Evolutionary conservation across 2,329 filamentous ascomycete genomes (phyloP).

Genomic region (Didymella pinodella): DNA sequence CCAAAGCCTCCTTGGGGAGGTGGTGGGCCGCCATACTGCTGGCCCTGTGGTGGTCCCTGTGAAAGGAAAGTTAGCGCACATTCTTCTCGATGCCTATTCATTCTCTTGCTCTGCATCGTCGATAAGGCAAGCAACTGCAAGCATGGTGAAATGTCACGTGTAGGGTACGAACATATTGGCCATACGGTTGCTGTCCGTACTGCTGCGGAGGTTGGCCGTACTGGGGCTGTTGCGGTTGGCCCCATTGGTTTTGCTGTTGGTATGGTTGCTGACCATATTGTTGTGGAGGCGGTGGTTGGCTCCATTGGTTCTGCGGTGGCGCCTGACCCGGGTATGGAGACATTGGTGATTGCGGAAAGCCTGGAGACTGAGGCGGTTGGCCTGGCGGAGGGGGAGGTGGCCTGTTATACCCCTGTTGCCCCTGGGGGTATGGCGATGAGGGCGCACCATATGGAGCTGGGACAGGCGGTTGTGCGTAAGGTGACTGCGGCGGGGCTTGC

Average conservation of each 20-base stretch:
- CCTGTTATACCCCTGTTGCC: conserved; percentile 46
- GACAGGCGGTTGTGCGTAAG: conserved; percentile 51
- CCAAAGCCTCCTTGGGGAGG: conserved; percentile 42
- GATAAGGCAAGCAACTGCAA: not conserved
- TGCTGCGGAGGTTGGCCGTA: conserved; percentile 31
- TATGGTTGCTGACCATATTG: conserved; percentile 35
- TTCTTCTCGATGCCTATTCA: not conserved
- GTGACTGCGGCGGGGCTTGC: conserved; percentile 52
- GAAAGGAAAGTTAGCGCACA: conserved; percentile 24
- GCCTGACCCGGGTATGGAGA: conserved; percentile 32
- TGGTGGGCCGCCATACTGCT: conserved; percentile 42
- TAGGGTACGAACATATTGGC: conserved; percentile 32
- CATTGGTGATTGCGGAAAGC: conserved; percentile 39
- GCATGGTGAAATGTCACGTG: conserved; percentile 4
- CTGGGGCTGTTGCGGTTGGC: conserved; percentile 42
- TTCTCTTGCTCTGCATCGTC: conserved; percentile 31
- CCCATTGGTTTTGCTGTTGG: conserved; percentile 31
- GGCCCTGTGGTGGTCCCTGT: conserved; percentile 45
- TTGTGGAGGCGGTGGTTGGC: conserved; percentile 45
- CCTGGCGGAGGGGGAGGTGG: conserved; percentile 45
- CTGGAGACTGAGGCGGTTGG: conserved; percentile 34
- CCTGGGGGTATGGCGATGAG: conserved; percentile 48
- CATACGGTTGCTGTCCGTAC: conserved; percentile 47
- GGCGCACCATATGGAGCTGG: conserved; percentile 50
- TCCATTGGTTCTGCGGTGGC: conserved; percentile 30